Evolutionary conservation across 2,329 filamentous ascomycete genomes (phyloP).

Genomic region (Fusarium pseudoanthophilum): DNA sequence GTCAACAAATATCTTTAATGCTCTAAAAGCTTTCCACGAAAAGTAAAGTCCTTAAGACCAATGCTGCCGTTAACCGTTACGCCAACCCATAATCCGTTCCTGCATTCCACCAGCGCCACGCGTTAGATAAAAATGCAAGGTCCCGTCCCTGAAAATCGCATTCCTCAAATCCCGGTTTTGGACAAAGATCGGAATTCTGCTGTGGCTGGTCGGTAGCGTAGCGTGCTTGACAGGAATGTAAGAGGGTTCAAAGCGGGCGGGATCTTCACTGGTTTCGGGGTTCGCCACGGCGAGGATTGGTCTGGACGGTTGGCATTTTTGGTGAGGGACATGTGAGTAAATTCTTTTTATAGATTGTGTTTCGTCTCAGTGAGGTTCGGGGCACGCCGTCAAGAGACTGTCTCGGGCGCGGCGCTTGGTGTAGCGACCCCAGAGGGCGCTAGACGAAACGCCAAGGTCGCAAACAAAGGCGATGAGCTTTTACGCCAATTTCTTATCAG

Average conservation of each 20-base stretch:
- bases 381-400: background rate
- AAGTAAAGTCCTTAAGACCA: no score
- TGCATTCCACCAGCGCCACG: background rate
- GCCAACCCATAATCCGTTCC: background rate
- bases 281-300: background rate
- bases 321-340: no score
- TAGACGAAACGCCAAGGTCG: background rate
- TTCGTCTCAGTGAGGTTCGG: background rate
- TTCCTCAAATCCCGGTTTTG: constrained; percentile 11
- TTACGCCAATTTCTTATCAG: rapidly evolving
- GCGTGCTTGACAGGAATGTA: constrained; percentile 14
- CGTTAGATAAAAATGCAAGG: constrained; percentile 1
- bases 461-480: no score
- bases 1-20: no score
- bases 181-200: constrained; percentile 4
- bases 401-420: background rate
- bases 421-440: background rate
- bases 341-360: background rate
- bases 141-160: constrained; percentile 1
- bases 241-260: background rate
- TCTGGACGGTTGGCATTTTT: background rate
- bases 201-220: constrained; percentile 1
- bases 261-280: constrained; percentile 4
- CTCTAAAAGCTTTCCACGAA: rapidly evolving
- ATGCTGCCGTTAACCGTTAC: constrained; percentile 6